Evolutionary conservation across 2,329 filamentous ascomycete genomes (phyloP), one percentile per base, ranked within the genome.

Genomic region (Tolypocladium nubicola): DNA sequence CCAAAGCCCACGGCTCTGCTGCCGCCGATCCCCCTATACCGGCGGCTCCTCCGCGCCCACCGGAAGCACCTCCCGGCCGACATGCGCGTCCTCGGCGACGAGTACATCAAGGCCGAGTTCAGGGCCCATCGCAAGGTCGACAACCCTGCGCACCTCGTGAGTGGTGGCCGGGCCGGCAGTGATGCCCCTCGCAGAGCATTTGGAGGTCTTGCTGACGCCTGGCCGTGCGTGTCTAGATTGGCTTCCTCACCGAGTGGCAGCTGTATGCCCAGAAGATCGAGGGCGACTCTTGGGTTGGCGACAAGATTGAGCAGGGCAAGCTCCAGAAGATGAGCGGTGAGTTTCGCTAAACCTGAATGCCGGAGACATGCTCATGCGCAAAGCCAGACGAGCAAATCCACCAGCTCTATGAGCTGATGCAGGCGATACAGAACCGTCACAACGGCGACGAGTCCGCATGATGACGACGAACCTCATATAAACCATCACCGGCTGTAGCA

Each of bases 241-340:
- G 93, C 1, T 99, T 99, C 71, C 79, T 99, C 64, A 93, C 89
- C 0, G 92, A 97, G 72, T 99, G 93, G 93, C 94, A 99, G 72
- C 76, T 90, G 55, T 99, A 97, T 68, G 92, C 91, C 2, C 93
- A 99, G 70, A 86, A 90, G 69, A 76, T 99, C 19, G 93, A 97
- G 68, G 93, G 92, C 0, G 87, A 96, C 56, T 72, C 80, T 0
- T 97, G 94, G 94, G 79, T 82, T 59, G 93, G 87, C 1, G 89
- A 90, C 61, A 93, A 87, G 70, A 79, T 97, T 70, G 93, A 97
- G 62, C 83, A 84, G 64, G 78, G 76, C 1, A 96, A 96, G 73
- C 77, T 97, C 57, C 86, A 90, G 60, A 97, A 96, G 73, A 89
- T 97, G 90, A 97, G 89, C 70, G 92, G 91, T 95, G 71, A 64